Evolutionary conservation across 257 asterid species (phyloP), one percentile per base, ranked within the genome.

Genomic region (Rubia yunnanensis): DNA sequence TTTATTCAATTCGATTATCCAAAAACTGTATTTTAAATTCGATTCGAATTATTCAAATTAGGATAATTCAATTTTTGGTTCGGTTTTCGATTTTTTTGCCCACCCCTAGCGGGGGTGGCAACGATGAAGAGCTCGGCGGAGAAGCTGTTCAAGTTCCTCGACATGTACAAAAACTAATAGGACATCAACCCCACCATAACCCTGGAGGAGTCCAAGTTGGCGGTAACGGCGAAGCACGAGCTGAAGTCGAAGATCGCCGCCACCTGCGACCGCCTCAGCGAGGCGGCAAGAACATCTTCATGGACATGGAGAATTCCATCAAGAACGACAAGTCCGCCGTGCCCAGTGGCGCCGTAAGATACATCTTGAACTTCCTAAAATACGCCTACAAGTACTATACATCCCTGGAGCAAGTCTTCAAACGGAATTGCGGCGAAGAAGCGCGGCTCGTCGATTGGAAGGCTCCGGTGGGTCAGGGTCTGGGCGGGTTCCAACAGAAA

Each of bases 271-370:
- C 63, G 92, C 15, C 79, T 91, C 1, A 96, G 95, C 0, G 92
- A 87, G 35, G 79, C 84, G 0, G 90, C 84, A 1, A 85, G 10
- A 78, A 82, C 58, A 83, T 84, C 18, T 83, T 92, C 69, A 72
- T 76, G 69, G 94, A 89, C 55, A 82, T 92, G 0, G 95, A 92
- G 48, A 85, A 75, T 26, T 86, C 95, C 3, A 87, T 92, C 74
- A 77, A 75, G 64, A 67, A 82, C 32, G 98, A 92, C 48, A 78
- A 83, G 28, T 74, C 77, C 0, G 82, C 92, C 0, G 95, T 89
- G 5, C 96, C 95, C 0, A 96, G 98, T 0, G 98, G 96, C 28
- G 98, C 96, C 1, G 91, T 92, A 53, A 92, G 96, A 4, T 89
- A 89, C 76, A 91, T 89, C 39, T 86, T 92, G 85, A 87, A 92